phyloP scores from a whole-genome alignment of 179 eudicot genomes.

The Vitellaria paradoxa region DNA sequence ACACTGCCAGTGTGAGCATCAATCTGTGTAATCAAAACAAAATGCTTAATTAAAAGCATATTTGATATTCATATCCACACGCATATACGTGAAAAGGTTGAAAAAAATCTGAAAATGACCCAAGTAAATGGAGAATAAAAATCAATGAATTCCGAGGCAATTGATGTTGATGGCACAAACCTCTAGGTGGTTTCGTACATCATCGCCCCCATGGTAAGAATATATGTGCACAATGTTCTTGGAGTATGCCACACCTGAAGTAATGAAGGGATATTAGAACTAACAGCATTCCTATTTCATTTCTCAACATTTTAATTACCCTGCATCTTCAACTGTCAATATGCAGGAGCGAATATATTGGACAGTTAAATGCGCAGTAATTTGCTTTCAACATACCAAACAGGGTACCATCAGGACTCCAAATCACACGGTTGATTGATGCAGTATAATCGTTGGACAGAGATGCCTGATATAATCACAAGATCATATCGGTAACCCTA shows the following conservation, averaged over 20 bases:
- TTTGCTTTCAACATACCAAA: constrained; percentile 46
- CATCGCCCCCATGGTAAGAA: constrained; percentile 59
- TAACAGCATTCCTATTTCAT: background rate
- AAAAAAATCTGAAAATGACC: background rate
- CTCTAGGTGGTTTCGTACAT: constrained; percentile 77
- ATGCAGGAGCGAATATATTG: background rate
- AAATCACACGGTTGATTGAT: constrained; percentile 71
- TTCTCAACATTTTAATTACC: background rate
- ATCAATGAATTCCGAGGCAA: background rate
- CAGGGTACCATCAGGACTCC: constrained; percentile 84
- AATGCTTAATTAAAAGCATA: background rate
- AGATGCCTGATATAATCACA: constrained; percentile 46
- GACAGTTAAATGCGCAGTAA: background rate
- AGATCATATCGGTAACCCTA: background rate
- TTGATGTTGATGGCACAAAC: constrained; percentile 31
- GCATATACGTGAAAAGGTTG: background rate
- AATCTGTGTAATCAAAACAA: constrained; percentile 40
- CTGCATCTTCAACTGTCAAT: background rate
- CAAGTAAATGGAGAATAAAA: background rate
- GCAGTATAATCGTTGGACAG: constrained; percentile 55
- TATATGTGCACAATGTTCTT: constrained; percentile 80
- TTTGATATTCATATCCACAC: background rate
- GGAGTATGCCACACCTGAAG: constrained; percentile 84
- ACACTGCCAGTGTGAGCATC: constrained; percentile 93
- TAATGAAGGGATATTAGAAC: constrained; percentile 9